Evolutionary conservation across 805 yeast genomes (phyloP).

Genomic region (Priceomyces melissophilus): DNA sequence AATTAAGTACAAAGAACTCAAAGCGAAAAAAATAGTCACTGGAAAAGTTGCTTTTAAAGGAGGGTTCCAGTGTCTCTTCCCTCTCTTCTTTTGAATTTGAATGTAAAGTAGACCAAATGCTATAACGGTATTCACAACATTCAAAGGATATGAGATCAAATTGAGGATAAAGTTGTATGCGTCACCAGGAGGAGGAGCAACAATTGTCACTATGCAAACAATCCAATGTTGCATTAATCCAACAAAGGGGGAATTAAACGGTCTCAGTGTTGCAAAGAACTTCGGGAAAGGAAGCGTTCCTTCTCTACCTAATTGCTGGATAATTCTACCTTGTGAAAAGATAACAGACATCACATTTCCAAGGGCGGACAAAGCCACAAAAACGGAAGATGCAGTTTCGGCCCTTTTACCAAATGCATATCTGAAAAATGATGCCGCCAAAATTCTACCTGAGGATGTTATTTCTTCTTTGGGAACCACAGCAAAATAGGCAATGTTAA

Average conservation of each 20-base stretch:
- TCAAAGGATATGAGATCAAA: constrained; percentile 77
- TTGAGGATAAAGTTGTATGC: constrained; percentile 80
- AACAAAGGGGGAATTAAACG: constrained; percentile 69
- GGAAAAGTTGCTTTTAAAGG: constrained; percentile 64
- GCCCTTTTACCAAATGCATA: constrained; percentile 69
- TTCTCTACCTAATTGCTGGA: constrained; percentile 80
- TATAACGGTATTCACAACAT: constrained; percentile 66
- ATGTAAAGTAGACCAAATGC: constrained; percentile 61
- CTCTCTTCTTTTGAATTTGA: constrained; percentile 49
- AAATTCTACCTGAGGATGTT: constrained; percentile 58
- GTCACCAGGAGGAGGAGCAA: constrained; percentile 80
- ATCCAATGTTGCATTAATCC: constrained; percentile 77
- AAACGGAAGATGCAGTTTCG: constrained; percentile 69
- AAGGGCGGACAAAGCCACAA: constrained; percentile 76
- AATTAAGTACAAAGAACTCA: constrained; percentile 64
- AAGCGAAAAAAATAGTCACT: constrained; percentile 60
- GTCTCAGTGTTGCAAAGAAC: constrained; percentile 67
- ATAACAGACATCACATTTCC: constrained; percentile 82
- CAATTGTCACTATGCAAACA: constrained; percentile 66
- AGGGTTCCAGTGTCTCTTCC: constrained; percentile 61
- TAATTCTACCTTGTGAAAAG: constrained; percentile 76
- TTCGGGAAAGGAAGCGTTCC: constrained; percentile 73
- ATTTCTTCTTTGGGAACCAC: constrained; percentile 70
- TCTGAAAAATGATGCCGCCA: constrained; percentile 74
- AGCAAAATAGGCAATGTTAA: constrained; percentile 76